Conservation (phyloP, 805 yeast genomes). For the Cyberlindnera nakhonratchasimensis region DNA sequence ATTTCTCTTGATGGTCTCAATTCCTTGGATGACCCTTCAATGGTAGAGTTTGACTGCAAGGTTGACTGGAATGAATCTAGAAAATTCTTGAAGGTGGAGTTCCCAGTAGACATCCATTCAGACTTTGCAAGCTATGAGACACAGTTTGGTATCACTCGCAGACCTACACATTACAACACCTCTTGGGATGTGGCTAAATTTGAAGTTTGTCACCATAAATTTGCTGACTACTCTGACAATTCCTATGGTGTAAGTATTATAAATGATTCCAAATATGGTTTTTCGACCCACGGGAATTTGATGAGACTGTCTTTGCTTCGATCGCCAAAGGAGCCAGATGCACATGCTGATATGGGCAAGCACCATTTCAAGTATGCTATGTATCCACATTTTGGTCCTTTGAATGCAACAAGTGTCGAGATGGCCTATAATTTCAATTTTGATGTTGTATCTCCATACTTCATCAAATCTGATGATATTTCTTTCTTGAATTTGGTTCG, state of each 20-base stretch:
- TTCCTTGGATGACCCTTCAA: slow-evolving; percentile 34
- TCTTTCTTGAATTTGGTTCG: slow-evolving; percentile 31
- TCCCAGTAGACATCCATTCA: slow-evolving; percentile 78
- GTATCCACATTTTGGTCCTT: slow-evolving; percentile 72
- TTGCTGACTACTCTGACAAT: slow-evolving; percentile 85
- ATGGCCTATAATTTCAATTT: slow-evolving; percentile 81
- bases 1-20: slow-evolving; percentile 63
- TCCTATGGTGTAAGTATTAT: slow-evolving; percentile 83
- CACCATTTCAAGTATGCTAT: slow-evolving; percentile 83
- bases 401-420: slow-evolving; percentile 62
- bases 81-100: slow-evolving; percentile 89
- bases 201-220: slow-evolving; percentile 92
- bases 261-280: slow-evolving; percentile 89
- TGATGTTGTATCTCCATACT: slow-evolving; percentile 24
- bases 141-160: slow-evolving; percentile 84
- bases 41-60: slow-evolving; percentile 49
- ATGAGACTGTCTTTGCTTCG: slow-evolving; percentile 85
- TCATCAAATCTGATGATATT: slow-evolving; percentile 18
- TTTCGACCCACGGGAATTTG: slow-evolving; percentile 86
- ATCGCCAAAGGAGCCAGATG: slow-evolving; percentile 94
- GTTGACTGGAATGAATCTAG: slow-evolving; percentile 88
- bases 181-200: slow-evolving; percentile 96
- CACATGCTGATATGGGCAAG: slow-evolving; percentile 86
- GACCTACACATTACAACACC: slow-evolving; percentile 95
- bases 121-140: slow-evolving; percentile 88